Percentiles rank a stretch among this genome's conserved stretches.
phyloP scores from a whole-genome alignment of 768 basidiomycete species.

The Pholiota molesta region DNA sequence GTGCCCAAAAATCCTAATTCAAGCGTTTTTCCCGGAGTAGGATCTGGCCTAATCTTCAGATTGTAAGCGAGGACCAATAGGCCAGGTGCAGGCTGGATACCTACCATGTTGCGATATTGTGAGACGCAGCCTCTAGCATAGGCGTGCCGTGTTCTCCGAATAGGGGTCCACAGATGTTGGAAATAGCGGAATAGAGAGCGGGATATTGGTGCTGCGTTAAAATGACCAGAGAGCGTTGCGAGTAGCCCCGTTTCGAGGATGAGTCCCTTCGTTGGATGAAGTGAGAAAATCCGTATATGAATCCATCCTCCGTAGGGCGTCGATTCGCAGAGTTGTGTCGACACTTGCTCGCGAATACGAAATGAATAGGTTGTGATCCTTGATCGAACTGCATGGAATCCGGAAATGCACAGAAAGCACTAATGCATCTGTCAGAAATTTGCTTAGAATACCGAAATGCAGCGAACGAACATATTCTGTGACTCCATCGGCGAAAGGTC shows the following conservation, averaged over 20 bases:
- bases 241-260: slow-evolving; percentile 73
- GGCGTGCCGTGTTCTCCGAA: slow-evolving; percentile 73
- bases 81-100: slow-evolving; percentile 30
- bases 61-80: slow-evolving; percentile 17
- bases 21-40: slow-evolving; percentile 61
- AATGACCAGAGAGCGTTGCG: slow-evolving; percentile 78
- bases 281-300: slow-evolving; percentile 76
- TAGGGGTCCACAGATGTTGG: slow-evolving; percentile 70
- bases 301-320: slow-evolving; percentile 57
- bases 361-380: slow-evolving; percentile 87
- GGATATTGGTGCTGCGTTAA: slow-evolving; percentile 82
- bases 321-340: slow-evolving; percentile 29
- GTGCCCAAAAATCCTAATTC: slow-evolving; percentile 87
- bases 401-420: slow-evolving; percentile 92
- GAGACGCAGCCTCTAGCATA: slow-evolving; percentile 85
- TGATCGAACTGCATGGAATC: slow-evolving; percentile 87
- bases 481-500: slow-evolving; percentile 64
- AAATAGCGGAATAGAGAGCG: slow-evolving; percentile 75
- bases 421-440: slow-evolving; percentile 30
- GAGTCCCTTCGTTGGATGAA: slow-evolving; percentile 74
- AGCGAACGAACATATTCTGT: slow-evolving; percentile 76
- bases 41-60: slow-evolving; percentile 77
- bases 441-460: neutral
- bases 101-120: slow-evolving; percentile 86
- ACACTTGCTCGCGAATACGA: slow-evolving; percentile 64